These are phyloP conservation scores for Fusarium compactum DNA, from an alignment of 2,329 filamentous ascomycete species.

Conservation along the genomic window DNA sequence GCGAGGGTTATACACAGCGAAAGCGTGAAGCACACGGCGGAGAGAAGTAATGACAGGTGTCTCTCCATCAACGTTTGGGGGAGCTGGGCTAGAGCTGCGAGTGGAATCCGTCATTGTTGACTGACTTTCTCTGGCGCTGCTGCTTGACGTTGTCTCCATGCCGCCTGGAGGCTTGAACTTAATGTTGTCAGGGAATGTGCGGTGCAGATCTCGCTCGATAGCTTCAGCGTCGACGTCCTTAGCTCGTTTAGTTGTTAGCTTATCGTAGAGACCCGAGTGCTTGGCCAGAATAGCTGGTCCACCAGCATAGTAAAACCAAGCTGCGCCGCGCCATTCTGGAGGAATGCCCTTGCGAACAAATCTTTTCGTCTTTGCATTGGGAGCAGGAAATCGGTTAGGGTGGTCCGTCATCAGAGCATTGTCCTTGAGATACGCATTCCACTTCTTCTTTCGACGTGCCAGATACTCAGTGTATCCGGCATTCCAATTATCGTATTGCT, in stretches of 20 bases:
- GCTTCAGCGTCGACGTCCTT: conserved; percentile 84
- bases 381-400: conserved; percentile 82
- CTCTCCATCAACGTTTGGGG: conserved; percentile 63
- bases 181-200: conserved; percentile 95
- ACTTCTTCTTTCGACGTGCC: conserved; percentile 81
- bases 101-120: conserved; percentile 53
- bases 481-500: conserved; percentile 88
- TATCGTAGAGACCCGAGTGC: conserved; percentile 80
- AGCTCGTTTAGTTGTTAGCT: conserved; percentile 73
- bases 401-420: conserved; percentile 77
- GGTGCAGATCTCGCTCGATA: conserved; percentile 92
- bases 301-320: conserved; percentile 97
- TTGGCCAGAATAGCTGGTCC: conserved; percentile 83
- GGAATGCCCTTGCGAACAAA: conserved; percentile 95
- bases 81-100: conserved; percentile 53
- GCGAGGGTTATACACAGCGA: conserved; percentile 88
- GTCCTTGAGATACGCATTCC: conserved; percentile 81
- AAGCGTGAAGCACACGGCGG: conserved; percentile 87
- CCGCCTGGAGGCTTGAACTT: conserved; percentile 78
- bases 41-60: conserved; percentile 84
- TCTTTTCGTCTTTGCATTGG: conserved; percentile 85
- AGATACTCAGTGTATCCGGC: conserved; percentile 79
- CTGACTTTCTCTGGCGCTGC: conserved; percentile 52
- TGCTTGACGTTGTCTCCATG: conserved; percentile 49
- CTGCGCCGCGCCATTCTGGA: conserved; percentile 92